Evolutionary conservation across 805 yeast species (phyloP).

Genomic region (Ogataea populi-albae): DNA sequence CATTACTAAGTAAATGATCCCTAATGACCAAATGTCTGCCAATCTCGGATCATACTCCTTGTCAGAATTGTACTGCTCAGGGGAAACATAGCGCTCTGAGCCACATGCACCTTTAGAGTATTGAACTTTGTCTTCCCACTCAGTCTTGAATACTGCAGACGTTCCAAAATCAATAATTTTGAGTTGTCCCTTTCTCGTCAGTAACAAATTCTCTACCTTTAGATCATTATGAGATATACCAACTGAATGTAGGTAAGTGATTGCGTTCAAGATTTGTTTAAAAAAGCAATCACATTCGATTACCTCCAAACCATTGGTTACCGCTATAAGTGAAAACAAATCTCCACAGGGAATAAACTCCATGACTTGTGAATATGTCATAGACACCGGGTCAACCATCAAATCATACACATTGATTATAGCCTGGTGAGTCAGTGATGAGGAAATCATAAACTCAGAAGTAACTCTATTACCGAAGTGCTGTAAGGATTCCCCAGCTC

Average conservation of each 20-base stretch:
- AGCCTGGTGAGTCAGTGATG: conserved; percentile 70
- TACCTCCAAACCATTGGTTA: conserved; percentile 51
- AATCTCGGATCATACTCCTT: conserved; percentile 68
- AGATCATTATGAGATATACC: conserved; percentile 95
- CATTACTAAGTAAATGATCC: conserved; percentile 74
- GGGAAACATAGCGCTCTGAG: conserved; percentile 88
- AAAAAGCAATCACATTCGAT: conserved; percentile 84
- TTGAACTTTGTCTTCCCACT: conserved; percentile 79
- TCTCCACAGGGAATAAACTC: conserved; percentile 93
- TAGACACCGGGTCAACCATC: conserved; percentile 65
- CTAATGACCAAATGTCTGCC: conserved; percentile 89
- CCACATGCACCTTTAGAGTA: conserved; percentile 76
- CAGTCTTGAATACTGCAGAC: conserved; percentile 84
- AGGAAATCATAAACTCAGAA: conserved; percentile 87
- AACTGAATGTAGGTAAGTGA: conserved; percentile 80
- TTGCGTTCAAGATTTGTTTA: conserved; percentile 81
- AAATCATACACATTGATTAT: conserved; percentile 76
- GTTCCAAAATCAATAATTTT: conserved; percentile 88
- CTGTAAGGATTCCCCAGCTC: conserved; percentile 54
- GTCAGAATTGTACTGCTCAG: conserved; percentile 68
- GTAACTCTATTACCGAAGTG: conserved; percentile 71
- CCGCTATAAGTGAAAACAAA: conserved; percentile 56
- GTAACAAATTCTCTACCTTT: conserved; percentile 80
- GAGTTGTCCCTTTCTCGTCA: conserved; percentile 63
- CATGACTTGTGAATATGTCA: conserved; percentile 86